Evolutionary conservation across 2,329 filamentous ascomycete species (phyloP).

Genomic region (Cryphonectria japonica): DNA sequence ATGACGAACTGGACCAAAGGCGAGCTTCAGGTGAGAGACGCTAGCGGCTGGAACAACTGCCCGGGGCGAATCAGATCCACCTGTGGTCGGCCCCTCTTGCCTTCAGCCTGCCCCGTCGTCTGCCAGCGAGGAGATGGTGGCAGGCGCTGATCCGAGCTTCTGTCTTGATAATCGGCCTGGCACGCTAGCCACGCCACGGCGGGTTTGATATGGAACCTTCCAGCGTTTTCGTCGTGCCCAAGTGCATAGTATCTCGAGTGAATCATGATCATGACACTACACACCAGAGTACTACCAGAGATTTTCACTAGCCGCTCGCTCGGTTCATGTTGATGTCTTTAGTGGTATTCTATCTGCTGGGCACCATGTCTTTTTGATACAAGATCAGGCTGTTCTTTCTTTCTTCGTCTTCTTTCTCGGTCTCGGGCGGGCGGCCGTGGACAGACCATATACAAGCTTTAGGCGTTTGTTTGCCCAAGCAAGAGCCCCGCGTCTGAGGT

Average conservation of each 20-base stretch:
- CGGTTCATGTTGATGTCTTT: background rate
- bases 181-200: background rate
- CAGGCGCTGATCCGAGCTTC: no score
- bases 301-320: background rate
- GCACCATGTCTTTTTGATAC: no score
- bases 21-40: constrained; percentile 7
- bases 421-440: background rate
- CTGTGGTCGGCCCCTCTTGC: background rate
- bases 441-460: background rate
- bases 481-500: background rate
- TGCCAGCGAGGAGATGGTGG: constrained; percentile 13
- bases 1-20: constrained; percentile 26
- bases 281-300: background rate
- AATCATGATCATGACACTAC: background rate
- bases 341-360: background rate
- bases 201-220: constrained; percentile 7
- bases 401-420: background rate
- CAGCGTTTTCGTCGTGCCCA: background rate
- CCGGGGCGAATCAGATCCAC: constrained; percentile 26
- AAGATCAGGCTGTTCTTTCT: no score
- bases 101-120: constrained; percentile 19
- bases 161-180: constrained; percentile 12
- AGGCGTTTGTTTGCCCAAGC: background rate
- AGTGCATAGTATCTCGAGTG: background rate
- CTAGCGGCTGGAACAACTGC: constrained; percentile 22